phyloP scores from a whole-genome alignment of 2,329 filamentous ascomycete species.

The Colletotrichum higginsianum region DNA sequence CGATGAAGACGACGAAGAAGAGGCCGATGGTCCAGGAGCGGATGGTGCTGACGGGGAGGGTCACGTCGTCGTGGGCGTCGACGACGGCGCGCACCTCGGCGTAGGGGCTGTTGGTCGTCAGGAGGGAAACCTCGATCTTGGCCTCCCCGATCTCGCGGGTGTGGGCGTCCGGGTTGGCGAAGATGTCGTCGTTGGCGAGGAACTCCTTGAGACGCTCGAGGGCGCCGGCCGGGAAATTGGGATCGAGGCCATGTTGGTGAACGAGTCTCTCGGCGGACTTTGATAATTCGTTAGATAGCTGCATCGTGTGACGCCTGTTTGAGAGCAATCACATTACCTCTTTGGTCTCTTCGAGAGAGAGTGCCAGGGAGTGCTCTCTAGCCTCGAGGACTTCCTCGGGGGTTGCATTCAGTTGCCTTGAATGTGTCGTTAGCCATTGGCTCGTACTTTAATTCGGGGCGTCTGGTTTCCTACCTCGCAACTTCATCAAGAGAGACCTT shows the following conservation, averaged over 20 bases:
- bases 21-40: slow-evolving; percentile 57
- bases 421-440: background rate
- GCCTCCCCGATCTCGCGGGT: slow-evolving; percentile 49
- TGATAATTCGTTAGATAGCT: slow-evolving; percentile 37
- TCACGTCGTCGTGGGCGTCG: slow-evolving; percentile 58
- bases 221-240: slow-evolving; percentile 61
- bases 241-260: slow-evolving; percentile 60
- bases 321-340: background rate
- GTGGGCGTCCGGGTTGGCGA: slow-evolving; percentile 47
- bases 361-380: slow-evolving; percentile 35
- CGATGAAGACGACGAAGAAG: slow-evolving; percentile 51
- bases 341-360: slow-evolving; percentile 21
- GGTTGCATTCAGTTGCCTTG: slow-evolving; percentile 45
- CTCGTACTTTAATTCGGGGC: no score
- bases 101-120: slow-evolving; percentile 55
- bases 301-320: fast-evolving
- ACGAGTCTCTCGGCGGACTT: slow-evolving; percentile 49
- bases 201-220: slow-evolving; percentile 59
- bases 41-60: slow-evolving; percentile 58
- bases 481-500: slow-evolving; percentile 30
- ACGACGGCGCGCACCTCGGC: slow-evolving; percentile 63
- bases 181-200: slow-evolving; percentile 46
- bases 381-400: slow-evolving; percentile 47
- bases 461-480: background rate
- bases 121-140: slow-evolving; percentile 52